Evolutionary conservation across 331 rosid genomes (phyloP).

Genomic region (Stylosanthes scabra): DNA sequence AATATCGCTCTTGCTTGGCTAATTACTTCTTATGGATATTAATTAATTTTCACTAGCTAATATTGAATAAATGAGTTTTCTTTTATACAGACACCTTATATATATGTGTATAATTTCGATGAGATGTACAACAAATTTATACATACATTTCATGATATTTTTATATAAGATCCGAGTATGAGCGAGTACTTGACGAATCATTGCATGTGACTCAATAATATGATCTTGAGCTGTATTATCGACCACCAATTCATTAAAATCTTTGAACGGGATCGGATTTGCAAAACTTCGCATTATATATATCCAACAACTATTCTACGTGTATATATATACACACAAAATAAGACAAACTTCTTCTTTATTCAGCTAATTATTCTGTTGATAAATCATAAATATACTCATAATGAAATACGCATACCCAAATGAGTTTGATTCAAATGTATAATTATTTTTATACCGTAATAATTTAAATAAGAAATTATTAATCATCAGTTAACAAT

Average conservation of each 20-base stretch:
- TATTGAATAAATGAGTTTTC: too few relatives aligned
- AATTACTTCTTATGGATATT: too few relatives aligned
- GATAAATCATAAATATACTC: background rate
- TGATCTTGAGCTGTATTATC: background rate
- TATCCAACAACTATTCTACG: slow-evolving; percentile 2
- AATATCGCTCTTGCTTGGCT: too few relatives aligned
- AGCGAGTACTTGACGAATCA: slow-evolving; percentile 27
- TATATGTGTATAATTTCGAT: background rate
- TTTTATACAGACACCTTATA: too few relatives aligned
- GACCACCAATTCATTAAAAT: background rate
- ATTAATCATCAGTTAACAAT: too few relatives aligned
- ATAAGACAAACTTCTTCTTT: background rate
- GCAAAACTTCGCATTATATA: background rate
- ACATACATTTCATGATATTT: too few relatives aligned
- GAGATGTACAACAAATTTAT: too few relatives aligned
- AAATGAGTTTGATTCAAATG: slow-evolving; percentile 18
- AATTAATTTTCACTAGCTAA: too few relatives aligned
- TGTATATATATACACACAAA: background rate
- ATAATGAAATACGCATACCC: background rate
- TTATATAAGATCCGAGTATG: too few relatives aligned
- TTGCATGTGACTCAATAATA: slow-evolving; percentile 23
- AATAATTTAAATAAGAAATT: too few relatives aligned
- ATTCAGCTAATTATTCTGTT: background rate
- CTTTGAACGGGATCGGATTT: slow-evolving; percentile 22
- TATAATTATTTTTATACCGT: background rate